Evolutionary conservation across 257 asterid genomes (phyloP).

Genomic region (Scutellaria barbata): DNA sequence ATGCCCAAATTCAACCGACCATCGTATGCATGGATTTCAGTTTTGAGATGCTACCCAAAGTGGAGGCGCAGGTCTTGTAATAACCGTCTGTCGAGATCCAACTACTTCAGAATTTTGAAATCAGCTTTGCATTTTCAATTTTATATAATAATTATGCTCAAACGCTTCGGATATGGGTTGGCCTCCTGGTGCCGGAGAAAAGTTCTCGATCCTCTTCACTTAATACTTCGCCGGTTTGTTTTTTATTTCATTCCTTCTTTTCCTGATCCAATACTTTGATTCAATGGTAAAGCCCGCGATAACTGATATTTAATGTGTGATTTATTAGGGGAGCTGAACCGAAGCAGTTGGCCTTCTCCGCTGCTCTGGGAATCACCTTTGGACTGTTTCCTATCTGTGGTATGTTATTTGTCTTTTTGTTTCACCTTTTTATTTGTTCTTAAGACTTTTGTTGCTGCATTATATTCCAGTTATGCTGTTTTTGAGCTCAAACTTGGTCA

Average conservation of each 20-base stretch:
- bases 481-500: background rate
- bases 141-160: constrained; percentile 32
- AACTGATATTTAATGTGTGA: constrained; percentile 22
- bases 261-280: background rate
- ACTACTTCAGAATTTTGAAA: constrained; percentile 8
- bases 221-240: constrained; percentile 80
- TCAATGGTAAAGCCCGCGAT: no score
- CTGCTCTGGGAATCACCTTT: constrained; percentile 78
- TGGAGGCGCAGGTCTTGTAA: no score
- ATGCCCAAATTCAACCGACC: no score
- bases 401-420: constrained; percentile 36
- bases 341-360: constrained; percentile 86
- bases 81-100: background rate
- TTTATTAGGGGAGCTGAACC: constrained; percentile 91
- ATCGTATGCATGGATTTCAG: no score
- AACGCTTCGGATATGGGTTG: constrained; percentile 48
- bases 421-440: background rate
- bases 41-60: no score
- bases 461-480: no score
- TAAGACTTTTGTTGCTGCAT: no score
- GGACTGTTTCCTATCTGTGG: constrained; percentile 94
- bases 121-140: constrained; percentile 8
- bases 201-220: constrained; percentile 79
- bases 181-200: constrained; percentile 62
- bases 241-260: constrained; percentile 14